A percentile compares a stretch with the other conserved stretches of the same genome.
These are phyloP conservation scores for Epipyxis sp. DNA, from an alignment of 108 stramenopile genomes.

Conservation along the genomic window DNA sequence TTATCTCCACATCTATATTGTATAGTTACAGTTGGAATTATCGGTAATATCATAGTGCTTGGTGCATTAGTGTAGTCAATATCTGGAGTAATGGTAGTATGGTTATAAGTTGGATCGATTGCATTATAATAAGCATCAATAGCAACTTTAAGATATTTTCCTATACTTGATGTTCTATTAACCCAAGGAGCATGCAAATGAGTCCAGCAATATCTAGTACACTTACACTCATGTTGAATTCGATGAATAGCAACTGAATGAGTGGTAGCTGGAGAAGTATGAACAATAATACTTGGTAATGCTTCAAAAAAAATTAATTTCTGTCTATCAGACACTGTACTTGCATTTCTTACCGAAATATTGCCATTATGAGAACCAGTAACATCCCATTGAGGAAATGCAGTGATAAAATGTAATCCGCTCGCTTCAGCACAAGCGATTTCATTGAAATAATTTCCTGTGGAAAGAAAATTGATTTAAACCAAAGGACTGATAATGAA, in stretches of 20 bases:
- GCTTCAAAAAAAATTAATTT: background rate
- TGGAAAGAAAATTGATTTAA: too few species aligned
- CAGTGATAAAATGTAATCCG: slow-evolving; percentile 15
- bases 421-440: slow-evolving; percentile 5
- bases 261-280: background rate
- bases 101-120: background rate
- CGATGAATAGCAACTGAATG: background rate
- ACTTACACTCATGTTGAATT: slow-evolving; percentile 29
- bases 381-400: slow-evolving; percentile 12
- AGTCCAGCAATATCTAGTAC: slow-evolving; percentile 2
- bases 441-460: slow-evolving; percentile 19
- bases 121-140: background rate
- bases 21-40: slow-evolving; percentile 21
- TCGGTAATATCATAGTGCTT: background rate
- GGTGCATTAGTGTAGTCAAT: background rate
- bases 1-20: slow-evolving; percentile 34
- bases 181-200: slow-evolving; percentile 3
- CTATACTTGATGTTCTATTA: background rate
- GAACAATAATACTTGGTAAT: background rate
- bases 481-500: too few species aligned
- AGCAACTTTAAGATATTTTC: slow-evolving; percentile 1
- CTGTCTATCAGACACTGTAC: background rate
- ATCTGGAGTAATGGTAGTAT: background rate
- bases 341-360: too few species aligned
- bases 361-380: slow-evolving; percentile 5